phyloP scores from a whole-genome alignment of 2,329 filamentous ascomycete species.

The Dactylella cylindrospora region DNA sequence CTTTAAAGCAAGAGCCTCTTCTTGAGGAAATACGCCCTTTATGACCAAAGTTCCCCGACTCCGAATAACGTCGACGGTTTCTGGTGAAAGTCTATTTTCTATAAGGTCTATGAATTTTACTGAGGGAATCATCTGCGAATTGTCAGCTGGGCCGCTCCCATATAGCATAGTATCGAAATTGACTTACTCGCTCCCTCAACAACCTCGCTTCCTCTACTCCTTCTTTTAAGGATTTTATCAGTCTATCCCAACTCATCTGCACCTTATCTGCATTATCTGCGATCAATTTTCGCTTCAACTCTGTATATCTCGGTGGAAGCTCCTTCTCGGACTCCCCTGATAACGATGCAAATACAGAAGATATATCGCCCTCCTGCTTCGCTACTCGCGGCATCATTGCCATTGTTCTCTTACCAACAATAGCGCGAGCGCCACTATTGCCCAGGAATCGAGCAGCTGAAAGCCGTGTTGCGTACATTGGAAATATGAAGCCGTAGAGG shows the following conservation, averaged over 20 bases:
- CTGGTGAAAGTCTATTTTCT: conserved; percentile 37
- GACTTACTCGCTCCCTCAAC: conserved; percentile 54
- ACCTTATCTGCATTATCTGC: conserved; percentile 57
- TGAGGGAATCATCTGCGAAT: conserved; percentile 57
- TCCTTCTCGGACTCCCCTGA: conserved; percentile 56
- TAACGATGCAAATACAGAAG: conserved; percentile 63
- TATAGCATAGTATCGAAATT: not conserved
- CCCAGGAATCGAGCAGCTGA: conserved; percentile 3
- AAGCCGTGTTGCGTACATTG: conserved; percentile 17
- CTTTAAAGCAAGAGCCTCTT: conserved; percentile 67
- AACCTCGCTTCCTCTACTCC: conserved; percentile 58
- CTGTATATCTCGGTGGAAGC: conserved; percentile 61
- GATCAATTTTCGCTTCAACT: conserved; percentile 60
- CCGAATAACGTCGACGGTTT: conserved; percentile 56
- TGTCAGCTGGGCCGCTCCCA: conserved; percentile 2
- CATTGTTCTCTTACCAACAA: conserved; percentile 12
- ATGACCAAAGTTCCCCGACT: conserved; percentile 67
- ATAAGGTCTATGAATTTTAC: conserved; percentile 59
- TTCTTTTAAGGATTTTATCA: conserved; percentile 55
- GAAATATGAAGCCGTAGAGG: no score
- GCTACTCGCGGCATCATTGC: conserved; percentile 27
- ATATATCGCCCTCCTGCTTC: conserved; percentile 65
- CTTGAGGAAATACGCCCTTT: conserved; percentile 64
- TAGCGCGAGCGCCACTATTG: not conserved
- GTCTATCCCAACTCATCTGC: conserved; percentile 56